Conservation (phyloP, 805 yeast genomes). For the Sugiyamaella americana region DNA sequence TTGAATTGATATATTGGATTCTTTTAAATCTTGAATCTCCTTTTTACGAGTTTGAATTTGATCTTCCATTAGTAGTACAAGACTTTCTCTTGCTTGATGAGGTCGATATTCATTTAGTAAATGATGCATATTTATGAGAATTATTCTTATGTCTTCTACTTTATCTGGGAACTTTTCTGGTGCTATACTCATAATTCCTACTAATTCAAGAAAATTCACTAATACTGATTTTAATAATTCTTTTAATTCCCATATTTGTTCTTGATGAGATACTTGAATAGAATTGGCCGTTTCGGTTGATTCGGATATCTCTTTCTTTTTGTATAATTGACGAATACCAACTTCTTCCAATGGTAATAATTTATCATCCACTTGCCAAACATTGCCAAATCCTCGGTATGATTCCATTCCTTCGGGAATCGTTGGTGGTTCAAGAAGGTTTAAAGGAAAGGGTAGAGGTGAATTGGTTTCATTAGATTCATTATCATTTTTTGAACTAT, state of each 20-base stretch:
- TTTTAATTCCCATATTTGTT: constrained; percentile 68
- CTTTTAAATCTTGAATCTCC: constrained; percentile 32
- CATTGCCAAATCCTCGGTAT: constrained; percentile 82
- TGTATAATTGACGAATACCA: constrained; percentile 72
- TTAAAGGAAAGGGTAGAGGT: constrained; percentile 11
- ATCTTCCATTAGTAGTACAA: constrained; percentile 65
- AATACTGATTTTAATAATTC: constrained; percentile 72
- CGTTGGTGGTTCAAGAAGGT: constrained; percentile 29
- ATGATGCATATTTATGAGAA: constrained; percentile 87
- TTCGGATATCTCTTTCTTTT: constrained; percentile 5
- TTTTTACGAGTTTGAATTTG: constrained; percentile 42
- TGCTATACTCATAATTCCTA: constrained; percentile 67
- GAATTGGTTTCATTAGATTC: constrained; percentile 6
- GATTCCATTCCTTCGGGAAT: constrained; percentile 24
- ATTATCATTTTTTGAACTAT: background rate
- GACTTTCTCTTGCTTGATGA: constrained; percentile 87
- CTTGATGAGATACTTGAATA: constrained; percentile 39
- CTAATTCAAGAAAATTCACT: constrained; percentile 72
- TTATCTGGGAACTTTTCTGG: constrained; percentile 60
- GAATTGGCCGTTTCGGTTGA: constrained; percentile 19
- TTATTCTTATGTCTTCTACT: constrained; percentile 71
- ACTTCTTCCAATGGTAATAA: constrained; percentile 69
- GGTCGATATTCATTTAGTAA: constrained; percentile 87
- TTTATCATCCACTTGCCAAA: constrained; percentile 75
- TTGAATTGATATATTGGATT: constrained; percentile 38